These are phyloP conservation scores for Venturia carpophila DNA, from an alignment of 2,329 filamentous ascomycete species.

Conservation along the genomic window DNA sequence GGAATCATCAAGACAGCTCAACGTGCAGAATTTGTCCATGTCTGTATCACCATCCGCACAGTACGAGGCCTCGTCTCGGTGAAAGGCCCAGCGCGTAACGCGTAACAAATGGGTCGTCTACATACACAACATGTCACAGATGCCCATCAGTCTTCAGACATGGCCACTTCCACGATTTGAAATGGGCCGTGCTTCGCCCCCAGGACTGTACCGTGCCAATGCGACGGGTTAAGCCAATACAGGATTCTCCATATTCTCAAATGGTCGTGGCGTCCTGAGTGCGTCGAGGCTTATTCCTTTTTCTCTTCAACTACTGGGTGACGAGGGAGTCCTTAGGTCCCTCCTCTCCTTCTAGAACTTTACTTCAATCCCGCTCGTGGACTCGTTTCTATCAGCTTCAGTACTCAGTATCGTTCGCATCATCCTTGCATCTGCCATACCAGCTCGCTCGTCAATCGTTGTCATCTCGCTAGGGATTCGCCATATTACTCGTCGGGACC, in stretches of 20 bases:
- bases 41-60: constrained; percentile 2
- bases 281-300: not conserved
- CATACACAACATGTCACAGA: not conserved
- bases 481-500: not conserved
- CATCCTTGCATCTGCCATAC: not conserved
- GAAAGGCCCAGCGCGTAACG: not conserved
- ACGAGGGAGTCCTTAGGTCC: not conserved
- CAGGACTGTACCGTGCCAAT: constrained; percentile 10
- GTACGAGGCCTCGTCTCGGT: no score
- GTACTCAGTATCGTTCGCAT: not conserved
- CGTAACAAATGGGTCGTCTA: not conserved
- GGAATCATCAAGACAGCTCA: not conserved
- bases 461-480: not conserved
- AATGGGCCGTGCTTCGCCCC: not conserved
- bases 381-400: not conserved
- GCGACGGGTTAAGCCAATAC: not conserved
- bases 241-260: not conserved
- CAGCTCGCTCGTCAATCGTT: not conserved
- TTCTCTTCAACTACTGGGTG: not conserved
- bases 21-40: not conserved
- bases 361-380: not conserved
- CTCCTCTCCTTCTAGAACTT: not conserved
- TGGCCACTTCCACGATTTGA: not conserved
- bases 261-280: not conserved
- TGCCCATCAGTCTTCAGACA: not conserved